These are phyloP conservation scores for Pseudophaeomoniella oleicola DNA, from an alignment of 2,329 filamentous ascomycete genomes.

Conservation along the genomic window DNA sequence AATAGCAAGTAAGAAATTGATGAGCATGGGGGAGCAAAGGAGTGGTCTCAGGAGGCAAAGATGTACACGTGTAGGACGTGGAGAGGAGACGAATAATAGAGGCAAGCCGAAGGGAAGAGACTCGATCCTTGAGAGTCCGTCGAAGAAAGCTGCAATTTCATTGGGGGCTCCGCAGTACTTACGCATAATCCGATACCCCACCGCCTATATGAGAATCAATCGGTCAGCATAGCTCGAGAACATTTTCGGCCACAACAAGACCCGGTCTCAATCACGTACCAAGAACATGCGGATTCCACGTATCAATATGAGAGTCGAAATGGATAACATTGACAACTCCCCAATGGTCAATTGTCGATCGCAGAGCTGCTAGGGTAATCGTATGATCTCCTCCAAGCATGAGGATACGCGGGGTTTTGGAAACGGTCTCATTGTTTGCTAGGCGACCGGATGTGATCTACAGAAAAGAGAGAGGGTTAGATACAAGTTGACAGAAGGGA, in stretches of 20 bases:
- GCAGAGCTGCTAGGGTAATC: slow-evolving; percentile 36
- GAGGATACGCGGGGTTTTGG: slow-evolving; percentile 33
- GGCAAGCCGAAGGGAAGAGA: not conserved
- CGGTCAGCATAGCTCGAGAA: too few species aligned
- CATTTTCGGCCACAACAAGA: too few species aligned
- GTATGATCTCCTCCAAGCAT: slow-evolving; percentile 42
- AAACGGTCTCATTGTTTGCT: slow-evolving; percentile 25
- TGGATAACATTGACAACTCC: slow-evolving; percentile 42
- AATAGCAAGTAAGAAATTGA: too few species aligned
- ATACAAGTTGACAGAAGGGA: not conserved
- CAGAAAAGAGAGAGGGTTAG: slow-evolving; percentile 1
- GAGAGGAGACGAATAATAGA: not conserved
- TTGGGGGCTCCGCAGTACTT: too few species aligned
- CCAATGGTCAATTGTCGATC: slow-evolving; percentile 34
- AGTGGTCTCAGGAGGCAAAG: too few species aligned
- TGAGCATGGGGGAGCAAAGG: too few species aligned
- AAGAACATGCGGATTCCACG: slow-evolving; percentile 39
- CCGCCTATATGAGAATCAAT: too few species aligned
- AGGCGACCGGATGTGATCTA: slow-evolving; percentile 31
- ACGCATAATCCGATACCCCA: slow-evolving; percentile 36
- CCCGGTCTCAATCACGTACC: slow-evolving; percentile 19
- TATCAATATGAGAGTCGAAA: slow-evolving; percentile 42
- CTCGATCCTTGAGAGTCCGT: too few species aligned
- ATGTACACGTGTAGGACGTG: not conserved
- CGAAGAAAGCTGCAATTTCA: too few species aligned